Evolutionary conservation across 148 eudicot genomes (phyloP).

Genomic region (Persicaria maculosa): DNA sequence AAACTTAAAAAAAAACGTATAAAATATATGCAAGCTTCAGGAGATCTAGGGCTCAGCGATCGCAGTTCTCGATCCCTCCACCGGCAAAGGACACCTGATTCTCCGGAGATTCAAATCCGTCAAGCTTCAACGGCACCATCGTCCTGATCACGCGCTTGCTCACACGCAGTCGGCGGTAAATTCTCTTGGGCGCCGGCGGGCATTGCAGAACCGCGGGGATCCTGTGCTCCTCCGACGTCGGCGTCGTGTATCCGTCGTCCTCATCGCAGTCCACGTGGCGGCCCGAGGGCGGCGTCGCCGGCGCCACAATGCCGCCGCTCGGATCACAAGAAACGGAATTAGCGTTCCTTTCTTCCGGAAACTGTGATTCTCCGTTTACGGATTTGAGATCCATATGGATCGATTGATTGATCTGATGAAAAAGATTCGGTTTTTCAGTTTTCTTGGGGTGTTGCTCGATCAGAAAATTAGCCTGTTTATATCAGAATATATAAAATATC

Average conservation of each 20-base stretch:
- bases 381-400: not conserved
- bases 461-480: no score
- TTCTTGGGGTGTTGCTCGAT: not conserved
- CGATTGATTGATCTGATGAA: no score
- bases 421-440: not conserved
- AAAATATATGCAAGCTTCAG: no score
- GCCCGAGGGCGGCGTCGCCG: not conserved
- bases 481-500: no score
- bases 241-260: not conserved
- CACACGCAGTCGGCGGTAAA: not conserved
- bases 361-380: not conserved
- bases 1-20: no score
- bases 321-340: not conserved
- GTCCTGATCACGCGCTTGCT: not conserved
- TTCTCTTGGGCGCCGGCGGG: not conserved
- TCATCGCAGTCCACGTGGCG: not conserved
- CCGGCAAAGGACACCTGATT: not conserved
- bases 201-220: not conserved
- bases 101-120: not conserved
- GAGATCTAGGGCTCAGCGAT: no score
- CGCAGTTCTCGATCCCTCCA: no score
- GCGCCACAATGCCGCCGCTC: not conserved
- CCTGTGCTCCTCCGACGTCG: not conserved
- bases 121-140: not conserved
- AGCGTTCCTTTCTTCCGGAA: not conserved